Conservation (phyloP, 352 stramenopile species). For the Phytophthora fragariae region DNA sequence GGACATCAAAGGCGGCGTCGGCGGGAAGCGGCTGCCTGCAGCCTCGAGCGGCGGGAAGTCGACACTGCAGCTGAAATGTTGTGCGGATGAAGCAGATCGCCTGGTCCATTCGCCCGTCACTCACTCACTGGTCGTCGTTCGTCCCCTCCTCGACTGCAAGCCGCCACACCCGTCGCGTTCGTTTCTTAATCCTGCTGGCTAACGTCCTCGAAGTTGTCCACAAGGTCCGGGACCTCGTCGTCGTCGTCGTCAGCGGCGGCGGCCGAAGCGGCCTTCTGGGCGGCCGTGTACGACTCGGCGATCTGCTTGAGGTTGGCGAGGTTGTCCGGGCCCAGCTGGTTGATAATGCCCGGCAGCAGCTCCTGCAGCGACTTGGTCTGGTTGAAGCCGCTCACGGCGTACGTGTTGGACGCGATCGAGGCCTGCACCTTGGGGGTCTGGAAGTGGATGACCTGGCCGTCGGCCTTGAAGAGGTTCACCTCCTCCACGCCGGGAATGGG, state of each 20-base stretch:
- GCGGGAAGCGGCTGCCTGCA: slow-evolving; percentile 15
- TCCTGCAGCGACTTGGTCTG: slow-evolving; percentile 98
- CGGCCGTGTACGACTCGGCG: slow-evolving; percentile 88
- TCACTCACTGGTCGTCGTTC: neutral
- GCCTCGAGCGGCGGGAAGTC: slow-evolving; percentile 6
- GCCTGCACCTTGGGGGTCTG: slow-evolving; percentile 98
- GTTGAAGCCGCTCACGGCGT: slow-evolving; percentile 95
- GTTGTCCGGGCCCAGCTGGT: slow-evolving; percentile 98
- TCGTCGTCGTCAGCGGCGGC: slow-evolving; percentile 84
- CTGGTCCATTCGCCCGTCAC: slow-evolving; percentile 1
- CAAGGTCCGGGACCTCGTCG: slow-evolving; percentile 97
- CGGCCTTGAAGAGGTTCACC: slow-evolving; percentile 99
- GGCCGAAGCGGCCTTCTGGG: slow-evolving; percentile 75
- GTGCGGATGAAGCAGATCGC: slow-evolving; percentile 2
- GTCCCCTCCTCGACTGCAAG: slow-evolving; percentile 15
- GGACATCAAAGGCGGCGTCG: slow-evolving; percentile 35
- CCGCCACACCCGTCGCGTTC: slow-evolving; percentile 18
- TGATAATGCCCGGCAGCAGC: slow-evolving; percentile 98
- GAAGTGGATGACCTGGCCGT: slow-evolving; percentile 99
- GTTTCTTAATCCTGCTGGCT: slow-evolving; percentile 89
- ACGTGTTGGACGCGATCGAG: slow-evolving; percentile 98
- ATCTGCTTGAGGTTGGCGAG: slow-evolving; percentile 96
- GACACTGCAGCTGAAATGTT: slow-evolving; percentile 6
- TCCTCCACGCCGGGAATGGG: slow-evolving; percentile 99
- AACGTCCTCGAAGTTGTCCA: slow-evolving; percentile 99